These are phyloP conservation scores for Lasiosphaeria ovina DNA, from an alignment of 495 filamentous ascomycete genomes.

Conservation along the genomic window DNA sequence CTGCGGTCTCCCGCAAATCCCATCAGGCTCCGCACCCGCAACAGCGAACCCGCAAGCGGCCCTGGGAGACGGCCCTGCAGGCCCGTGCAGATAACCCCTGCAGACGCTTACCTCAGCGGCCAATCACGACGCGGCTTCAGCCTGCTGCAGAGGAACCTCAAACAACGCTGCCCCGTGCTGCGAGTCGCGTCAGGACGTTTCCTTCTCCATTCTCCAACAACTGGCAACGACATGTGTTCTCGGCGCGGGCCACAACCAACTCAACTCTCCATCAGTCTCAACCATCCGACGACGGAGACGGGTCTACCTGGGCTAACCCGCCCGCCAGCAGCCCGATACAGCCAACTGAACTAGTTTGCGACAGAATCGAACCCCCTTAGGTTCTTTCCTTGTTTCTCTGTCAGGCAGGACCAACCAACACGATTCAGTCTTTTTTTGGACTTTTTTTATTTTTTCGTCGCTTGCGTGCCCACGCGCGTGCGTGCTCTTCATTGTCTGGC, in stretches of 20 bases:
- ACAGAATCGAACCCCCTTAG: neutral
- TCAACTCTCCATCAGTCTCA: constrained; percentile 6
- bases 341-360: neutral
- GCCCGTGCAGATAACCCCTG: constrained; percentile 20
- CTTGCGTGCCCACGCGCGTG: too few relatives aligned
- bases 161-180: constrained; percentile 31
- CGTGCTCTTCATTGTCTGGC: too few relatives aligned
- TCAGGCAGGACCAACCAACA: neutral
- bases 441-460: neutral
- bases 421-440: constrained; percentile 2
- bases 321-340: neutral
- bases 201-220: constrained; percentile 12
- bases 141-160: constrained; percentile 33
- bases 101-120: constrained; percentile 26
- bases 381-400: constrained; percentile 7
- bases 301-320: neutral
- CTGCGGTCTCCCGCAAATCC: constrained; percentile 17
- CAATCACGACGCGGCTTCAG: constrained; percentile 22
- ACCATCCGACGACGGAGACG: neutral
- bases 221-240: constrained; percentile 24
- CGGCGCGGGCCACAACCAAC: constrained; percentile 1
- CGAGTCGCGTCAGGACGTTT: constrained; percentile 22
- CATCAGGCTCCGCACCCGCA: constrained; percentile 22
- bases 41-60: constrained; percentile 4
- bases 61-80: constrained; percentile 14